Base-by-base conservation (phyloP, 805 yeast species). In the Nakazawaea ambrosiae region DNA sequence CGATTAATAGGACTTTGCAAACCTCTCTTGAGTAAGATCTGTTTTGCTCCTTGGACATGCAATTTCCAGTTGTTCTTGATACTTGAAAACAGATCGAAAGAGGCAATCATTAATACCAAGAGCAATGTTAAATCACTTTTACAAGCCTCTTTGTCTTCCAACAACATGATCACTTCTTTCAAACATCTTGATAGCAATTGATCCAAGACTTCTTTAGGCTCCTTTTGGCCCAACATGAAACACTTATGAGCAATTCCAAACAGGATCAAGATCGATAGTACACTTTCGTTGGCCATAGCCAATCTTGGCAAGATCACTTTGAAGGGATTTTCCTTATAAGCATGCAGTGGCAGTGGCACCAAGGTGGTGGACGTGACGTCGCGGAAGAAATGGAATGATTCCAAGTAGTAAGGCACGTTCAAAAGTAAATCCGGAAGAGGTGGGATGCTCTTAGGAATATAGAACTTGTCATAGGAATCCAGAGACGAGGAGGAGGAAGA, bases 41-140 rank as follows among this genome's bases (percentile, higher is more conserved):
- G 81, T 41, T 75, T 63, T 0, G 89, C 88, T 0, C 88, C 88
- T 26, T 68, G 62, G 36, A 75, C 60, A 51, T 82, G 92, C 1
- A 78, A 70, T 49, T 78, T 65, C 75, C 86, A 84, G 33, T 69
- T 61, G 43, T 61, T 64, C 42, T 61, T 63, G 44, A 63, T 67
- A 43, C 54, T 66, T 30, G 65, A 70, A 51, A 58, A 66, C 34
- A 55, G 65, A 44, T 77, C 79, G 51, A 73, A 77, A 26, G 81
- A 73, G 12, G 78, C 66, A 7, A 82, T 57, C 39, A 80, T 55
- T 41, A 81, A 53, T 1, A 79, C 75, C 3, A 81, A 63, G 0
- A 85, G 79, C 37, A 82, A 58, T 0, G 89, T 78, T 6, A 74
- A 66, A 50, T 81, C 84, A n/a, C 83, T 73, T 2, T 76, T 72